Base-by-base conservation (phyloP, 371 early-diverging fungal genomes). In the Coemansia sp. region DNA sequence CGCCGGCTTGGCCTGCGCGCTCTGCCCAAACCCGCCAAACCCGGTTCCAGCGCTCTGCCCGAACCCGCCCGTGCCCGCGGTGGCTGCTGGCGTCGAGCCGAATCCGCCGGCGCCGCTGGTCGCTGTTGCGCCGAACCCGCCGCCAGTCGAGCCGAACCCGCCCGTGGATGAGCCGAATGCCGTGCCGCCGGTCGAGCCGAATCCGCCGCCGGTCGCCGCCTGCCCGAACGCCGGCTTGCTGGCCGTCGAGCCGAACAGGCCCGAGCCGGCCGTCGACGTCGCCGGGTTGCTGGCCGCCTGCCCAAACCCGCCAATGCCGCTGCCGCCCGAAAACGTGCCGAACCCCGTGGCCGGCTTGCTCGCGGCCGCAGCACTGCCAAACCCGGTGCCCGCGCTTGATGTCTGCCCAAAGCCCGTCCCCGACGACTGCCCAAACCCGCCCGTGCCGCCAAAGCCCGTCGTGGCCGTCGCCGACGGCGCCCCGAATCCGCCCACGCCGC, bases 201-300 rank as follows among this genome's bases (percentile, higher is more conserved):
- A 62, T 31, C 55, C 63, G 26, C 48, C 47, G 11, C 40, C 31
- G 20, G 26, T 38, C 3, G 35, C 38, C 36, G 74, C 59, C 48
- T 72, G 65, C 30, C 74, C 76, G 26, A 72, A 70, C 33, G 63
- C 71, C 36, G 70, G 62, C 14, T 69, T 55, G 40, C 66, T 65
- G 50, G 69, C 59, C 16, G 80, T 62, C 33, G 79, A 79, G 35
- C 85, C 85, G 71, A 83, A 47, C 38, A 40, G 49, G 12, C 56
- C 57, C 16, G 55, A 12, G 4, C 36, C 2, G 14, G 63, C 71
- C 43, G 72, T 62, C 11, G 57, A 52, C 10, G 77, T 64, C 8
- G 36, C 53, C 10, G 36, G 12, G n/a, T 34, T 31, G 57, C 35
- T 50, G 43, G 58, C 1, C 12, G 55, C 9, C 54, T 58, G 55